Percentiles rank a stretch among this genome's conserved stretches.
These are phyloP conservation scores for Pseudonitzschia pungens DNA, from an alignment of 108 stramenopile genomes.

Conservation along the genomic window DNA sequence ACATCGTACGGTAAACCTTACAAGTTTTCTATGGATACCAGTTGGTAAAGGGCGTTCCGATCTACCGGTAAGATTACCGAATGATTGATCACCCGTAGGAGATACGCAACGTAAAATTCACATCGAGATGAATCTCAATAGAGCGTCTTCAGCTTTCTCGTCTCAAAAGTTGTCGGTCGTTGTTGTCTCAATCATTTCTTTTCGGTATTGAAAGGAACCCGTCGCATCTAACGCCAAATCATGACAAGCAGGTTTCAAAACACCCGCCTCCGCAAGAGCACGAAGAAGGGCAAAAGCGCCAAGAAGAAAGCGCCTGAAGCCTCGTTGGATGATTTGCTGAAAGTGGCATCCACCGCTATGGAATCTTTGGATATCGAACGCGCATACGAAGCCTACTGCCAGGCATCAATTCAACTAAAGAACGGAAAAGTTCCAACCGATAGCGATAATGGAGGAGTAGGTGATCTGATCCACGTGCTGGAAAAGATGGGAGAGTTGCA, in stretches of 20 bases:
- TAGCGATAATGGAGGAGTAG: slow-evolving; percentile 1
- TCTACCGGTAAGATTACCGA: no score
- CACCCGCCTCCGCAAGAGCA: neutral
- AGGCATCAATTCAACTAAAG: slow-evolving; percentile 6
- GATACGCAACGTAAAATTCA: no score
- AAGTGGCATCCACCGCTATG: slow-evolving; percentile 29
- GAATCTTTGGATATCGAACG: slow-evolving; percentile 22
- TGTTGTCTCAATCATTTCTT: no score
- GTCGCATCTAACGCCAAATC: neutral
- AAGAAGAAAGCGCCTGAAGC: slow-evolving; percentile 9
- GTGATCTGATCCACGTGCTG: slow-evolving; percentile 50
- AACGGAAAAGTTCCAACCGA: neutral
- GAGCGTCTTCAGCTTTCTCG: no score
- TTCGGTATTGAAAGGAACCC: no score
- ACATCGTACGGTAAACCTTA: neutral
- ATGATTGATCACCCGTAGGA: no score
- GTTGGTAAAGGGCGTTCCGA: no score
- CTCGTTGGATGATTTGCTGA: slow-evolving; percentile 24
- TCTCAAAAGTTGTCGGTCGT: no score
- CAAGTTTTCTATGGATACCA: no score
- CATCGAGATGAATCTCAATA: no score
- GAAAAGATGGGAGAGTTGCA: slow-evolving; percentile 74
- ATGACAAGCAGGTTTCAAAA: slow-evolving; percentile 9
- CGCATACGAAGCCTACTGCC: slow-evolving; percentile 23
- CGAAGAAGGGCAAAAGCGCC: slow-evolving; percentile 2